Base-by-base conservation (phyloP, 164 flowering plant species). In the Kalanchoe fedtschenkoi region DNA sequence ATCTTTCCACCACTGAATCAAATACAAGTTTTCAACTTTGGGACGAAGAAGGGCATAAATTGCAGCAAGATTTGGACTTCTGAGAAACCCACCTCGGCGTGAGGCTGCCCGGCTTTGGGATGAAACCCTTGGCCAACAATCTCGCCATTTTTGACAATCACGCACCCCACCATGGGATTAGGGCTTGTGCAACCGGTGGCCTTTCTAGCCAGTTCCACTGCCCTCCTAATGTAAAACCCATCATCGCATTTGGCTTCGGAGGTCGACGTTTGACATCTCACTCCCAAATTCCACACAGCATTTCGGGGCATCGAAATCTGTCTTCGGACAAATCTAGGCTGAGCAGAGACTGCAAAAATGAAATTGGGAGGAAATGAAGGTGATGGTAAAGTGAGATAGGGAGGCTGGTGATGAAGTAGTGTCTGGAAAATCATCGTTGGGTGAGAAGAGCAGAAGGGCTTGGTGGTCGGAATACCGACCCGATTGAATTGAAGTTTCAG, bases 101-200 rank as follows among this genome's bases (percentile, higher is more conserved):
- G 98, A 62, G 97, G 98, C 70, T 89, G 89, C 9, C 98, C 98
- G 64, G 97, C 96, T 78, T 89, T 92, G 6, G 97, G 98, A 65
- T 92, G 97, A 77, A 92, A 89, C 44, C 97, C 97, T 80, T 89
- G 80, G 24, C 98, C 97, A 39, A 89, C 91, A 75, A 92, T 61
- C 65, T 79, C 63, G n/a, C 96, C 96, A 72, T 89, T 83, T 65
- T 89, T 91, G 22, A 89, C 97, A 71, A 91, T 81, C 14, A 89
- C 86, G 73, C 96, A 89, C 0, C 98, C 97, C 69, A 92, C 97
- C 98, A 92, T 81, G 4, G 98, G 97, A 74, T 92, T 88, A 60
- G 97, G 97, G 58, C 90, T 89, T 6, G 97, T 89, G 67, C 70
- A 75, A 37, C 98, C 96, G 77, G 81, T 67, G 16, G 90, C 96